Evolutionary conservation across 2,329 filamentous ascomycete species (phyloP), one percentile per base, ranked within the genome.

Genomic region (Calonectria pauciramosa): DNA sequence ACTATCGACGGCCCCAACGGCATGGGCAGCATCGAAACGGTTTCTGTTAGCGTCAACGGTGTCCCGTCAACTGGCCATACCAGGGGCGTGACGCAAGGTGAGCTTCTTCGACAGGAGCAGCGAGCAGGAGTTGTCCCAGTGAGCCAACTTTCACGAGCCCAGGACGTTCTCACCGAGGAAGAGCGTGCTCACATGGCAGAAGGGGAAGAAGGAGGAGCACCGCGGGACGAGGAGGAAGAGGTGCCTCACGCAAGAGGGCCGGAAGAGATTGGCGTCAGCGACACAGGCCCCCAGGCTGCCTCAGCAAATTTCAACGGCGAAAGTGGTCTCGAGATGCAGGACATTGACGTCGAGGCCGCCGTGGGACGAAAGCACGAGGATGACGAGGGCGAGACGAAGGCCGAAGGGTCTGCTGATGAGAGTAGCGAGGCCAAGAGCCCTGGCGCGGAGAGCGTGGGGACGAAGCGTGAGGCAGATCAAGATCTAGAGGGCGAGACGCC

Each of bases 211-310:
- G 84, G 85, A 20, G 84, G 85, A 20, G 81, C 84, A 64, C 76
- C 85, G 75, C 82, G 89, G 70, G 85, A 87, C 47, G 85, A 86
- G 36, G 89, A 90, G 20, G 89, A 91, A 9, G 89, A 91, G 10
- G 93, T 92, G 68, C 95, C 96, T 7, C 95, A 98, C 84, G 95
- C 94, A 0, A 90, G 95, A 51, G 96, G 96, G 0, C 97, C 97
- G 0, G 92, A 95, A 36, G 90, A 95, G 79, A 94, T 99, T 66
- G 96, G 96, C 6, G 92, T 96, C 73, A 93, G 95, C 79, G 97
- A 99, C 82, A 94, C 95, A 77, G 97, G 97, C 0, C 93, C 94
- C 13, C 96, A 95, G 84, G 86, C 77, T 68, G 86, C 85, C 69
- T 86, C 83, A 20, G 86, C 83, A 51, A 85, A 82, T 66, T 83